These are phyloP conservation scores for Bathelium albidoporum DNA, from an alignment of 495 filamentous ascomycete genomes.

Conservation along the genomic window DNA sequence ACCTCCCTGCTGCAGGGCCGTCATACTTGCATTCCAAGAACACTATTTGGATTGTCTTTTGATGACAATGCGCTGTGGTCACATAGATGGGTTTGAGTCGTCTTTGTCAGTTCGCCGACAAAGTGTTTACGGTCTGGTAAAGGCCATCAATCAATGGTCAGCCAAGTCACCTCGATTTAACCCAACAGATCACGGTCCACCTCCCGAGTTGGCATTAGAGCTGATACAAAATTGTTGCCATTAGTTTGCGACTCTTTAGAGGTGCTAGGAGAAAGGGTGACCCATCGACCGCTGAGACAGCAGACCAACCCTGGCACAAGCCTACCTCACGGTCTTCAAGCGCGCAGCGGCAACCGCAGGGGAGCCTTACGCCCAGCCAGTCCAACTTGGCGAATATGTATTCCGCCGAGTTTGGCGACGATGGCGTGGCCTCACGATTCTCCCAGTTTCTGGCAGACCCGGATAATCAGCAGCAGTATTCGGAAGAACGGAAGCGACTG, in stretches of 20 bases:
- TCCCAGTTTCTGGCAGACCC: neutral
- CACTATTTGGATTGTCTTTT: no score
- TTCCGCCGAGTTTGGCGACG: neutral
- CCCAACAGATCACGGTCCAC: neutral
- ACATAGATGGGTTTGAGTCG: neutral
- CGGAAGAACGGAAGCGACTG: conserved; percentile 8
- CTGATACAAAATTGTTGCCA: neutral
- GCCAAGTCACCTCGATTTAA: neutral
- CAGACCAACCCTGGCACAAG: neutral
- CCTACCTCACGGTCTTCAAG: neutral
- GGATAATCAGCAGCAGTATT: neutral
- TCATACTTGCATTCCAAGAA: neutral
- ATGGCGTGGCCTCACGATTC: neutral
- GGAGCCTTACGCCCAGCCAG: neutral
- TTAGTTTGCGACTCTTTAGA: neutral
- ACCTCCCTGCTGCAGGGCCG: neutral
- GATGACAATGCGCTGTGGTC: neutral
- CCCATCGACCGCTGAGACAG: neutral
- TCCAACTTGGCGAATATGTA: neutral
- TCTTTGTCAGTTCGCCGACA: neutral
- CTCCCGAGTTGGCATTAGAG: neutral
- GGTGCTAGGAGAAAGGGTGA: neutral
- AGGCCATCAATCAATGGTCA: neutral
- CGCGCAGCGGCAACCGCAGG: neutral
- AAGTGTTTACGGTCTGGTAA: neutral